Conservation (phyloP, 331 rosid genomes). For the Quercus tomentella region DNA sequence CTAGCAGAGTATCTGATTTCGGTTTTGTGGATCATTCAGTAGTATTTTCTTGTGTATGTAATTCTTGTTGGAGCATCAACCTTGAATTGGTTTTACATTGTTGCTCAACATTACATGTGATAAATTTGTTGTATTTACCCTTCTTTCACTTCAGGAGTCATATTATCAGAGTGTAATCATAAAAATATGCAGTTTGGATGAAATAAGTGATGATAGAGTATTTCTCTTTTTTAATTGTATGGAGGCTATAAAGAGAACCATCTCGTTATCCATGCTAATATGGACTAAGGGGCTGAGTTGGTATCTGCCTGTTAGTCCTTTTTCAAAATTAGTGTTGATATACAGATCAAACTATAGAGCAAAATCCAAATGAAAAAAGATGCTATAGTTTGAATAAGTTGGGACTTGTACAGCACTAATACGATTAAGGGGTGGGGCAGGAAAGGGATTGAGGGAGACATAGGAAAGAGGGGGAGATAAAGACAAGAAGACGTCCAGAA, state of each 20-base stretch:
- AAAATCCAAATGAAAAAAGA: no score
- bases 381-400: no score
- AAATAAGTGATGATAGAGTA: constrained; percentile 18
- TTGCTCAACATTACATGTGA: constrained; percentile 1
- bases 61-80: constrained; percentile 21
- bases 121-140: constrained; percentile 24
- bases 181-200: constrained; percentile 14
- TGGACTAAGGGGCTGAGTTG: no score
- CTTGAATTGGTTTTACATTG: constrained; percentile 20
- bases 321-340: no score
- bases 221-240: neutral
- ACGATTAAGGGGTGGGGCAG: no score
- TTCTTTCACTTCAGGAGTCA: constrained; percentile 16
- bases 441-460: no score
- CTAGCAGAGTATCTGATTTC: constrained; percentile 25
- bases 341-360: no score
- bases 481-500: no score
- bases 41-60: constrained; percentile 26
- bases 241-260: neutral
- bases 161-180: constrained; percentile 1
- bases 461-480: no score
- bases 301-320: no score
- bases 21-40: constrained; percentile 11
- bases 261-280: neutral
- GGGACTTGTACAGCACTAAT: no score